Evolutionary conservation across 768 basidiomycete genomes (phyloP).

Genomic region (Russula dissimulans): DNA sequence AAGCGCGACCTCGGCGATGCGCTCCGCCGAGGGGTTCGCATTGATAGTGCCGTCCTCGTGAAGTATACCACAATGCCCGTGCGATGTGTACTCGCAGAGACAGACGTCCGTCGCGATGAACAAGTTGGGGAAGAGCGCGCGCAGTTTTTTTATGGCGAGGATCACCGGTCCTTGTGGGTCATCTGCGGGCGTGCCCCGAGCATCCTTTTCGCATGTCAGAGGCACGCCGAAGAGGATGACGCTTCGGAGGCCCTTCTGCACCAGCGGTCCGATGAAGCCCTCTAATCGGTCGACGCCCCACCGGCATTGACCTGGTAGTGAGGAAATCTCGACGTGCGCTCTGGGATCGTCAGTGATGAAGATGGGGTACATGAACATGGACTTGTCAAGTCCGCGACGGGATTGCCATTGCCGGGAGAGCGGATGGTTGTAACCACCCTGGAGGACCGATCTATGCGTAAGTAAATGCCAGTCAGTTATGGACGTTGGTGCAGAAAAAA

Average conservation of each 20-base stretch:
- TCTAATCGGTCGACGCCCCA: constrained; percentile 97
- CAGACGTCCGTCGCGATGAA: constrained; percentile 95
- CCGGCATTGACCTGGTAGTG: constrained; percentile 77
- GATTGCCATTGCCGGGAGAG: constrained; percentile 83
- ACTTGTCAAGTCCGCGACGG: constrained; percentile 68
- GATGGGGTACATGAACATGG: constrained; percentile 99
- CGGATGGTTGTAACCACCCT: constrained; percentile 92
- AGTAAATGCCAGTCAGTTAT: not conserved
- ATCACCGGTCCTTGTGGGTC: constrained; percentile 89
- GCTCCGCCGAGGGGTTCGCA: constrained; percentile 66
- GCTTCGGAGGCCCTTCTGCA: constrained; percentile 81
- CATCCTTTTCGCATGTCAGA: constrained; percentile 70
- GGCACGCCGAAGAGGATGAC: constrained; percentile 96
- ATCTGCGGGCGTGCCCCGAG: constrained; percentile 78
- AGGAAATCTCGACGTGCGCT: constrained; percentile 65
- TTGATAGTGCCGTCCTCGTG: constrained; percentile 69
- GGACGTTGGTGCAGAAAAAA: not conserved
- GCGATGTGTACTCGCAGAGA: constrained; percentile 98
- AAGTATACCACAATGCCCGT: constrained; percentile 90
- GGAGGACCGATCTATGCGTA: constrained; percentile 55
- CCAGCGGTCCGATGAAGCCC: constrained; percentile 76
- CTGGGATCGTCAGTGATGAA: constrained; percentile 94
- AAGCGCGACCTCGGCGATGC: constrained; percentile 88
- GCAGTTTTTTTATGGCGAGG: constrained; percentile 74
- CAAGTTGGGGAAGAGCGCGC: constrained; percentile 66